Base-by-base conservation (phyloP, 345 rosid genomes). In the Cochlearia excelsa region DNA sequence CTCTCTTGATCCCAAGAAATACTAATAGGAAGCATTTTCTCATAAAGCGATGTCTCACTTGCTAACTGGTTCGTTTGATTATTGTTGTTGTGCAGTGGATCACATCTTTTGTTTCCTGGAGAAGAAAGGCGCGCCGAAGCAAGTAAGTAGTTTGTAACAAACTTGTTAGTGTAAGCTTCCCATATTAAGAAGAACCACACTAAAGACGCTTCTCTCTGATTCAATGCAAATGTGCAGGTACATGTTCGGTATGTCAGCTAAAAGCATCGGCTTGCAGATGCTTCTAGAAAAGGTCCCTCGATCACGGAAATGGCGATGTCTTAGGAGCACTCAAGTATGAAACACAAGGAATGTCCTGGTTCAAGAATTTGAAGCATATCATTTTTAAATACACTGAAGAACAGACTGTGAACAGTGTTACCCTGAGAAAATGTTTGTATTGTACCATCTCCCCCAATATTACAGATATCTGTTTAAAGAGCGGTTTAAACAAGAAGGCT, bases 261-360 rank as follows among this genome's bases (percentile, higher is more conserved):
- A 73, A 76, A 80, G 82, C 46, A 73, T 53, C 6, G 99, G 99
- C 61, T 77, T 94, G 86, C 79, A 84, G 50, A 77, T 94, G 86
- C 83, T 90, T 31, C 69, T 94, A 58, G 99, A 94, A 63, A 85
- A 83, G 72, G 78, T 75, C 38, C 81, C 95, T 44, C 77, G 70
- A 41, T 65, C 73, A 50, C 67, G 81, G 70, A 92, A 76, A 58
- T 81, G 85, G 94, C 84, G 90, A 81, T 94, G 96, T 63, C 81
- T 84, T 51, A 61, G 82, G 60, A 94, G 94, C 69, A 75, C 83
- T 1, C 94, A 82, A 78, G 82, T 82, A 62, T 78, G 82, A 82
- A 69, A 60, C 46, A 30, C 41, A 44, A 30, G 45, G 40, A 55
- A 41, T 61, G 50, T 60, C 61, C 27, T 31, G 43, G 39, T 38